Conservation (phyloP, 352 stramenopile genomes). For the Phytophthora uliginosa region DNA sequence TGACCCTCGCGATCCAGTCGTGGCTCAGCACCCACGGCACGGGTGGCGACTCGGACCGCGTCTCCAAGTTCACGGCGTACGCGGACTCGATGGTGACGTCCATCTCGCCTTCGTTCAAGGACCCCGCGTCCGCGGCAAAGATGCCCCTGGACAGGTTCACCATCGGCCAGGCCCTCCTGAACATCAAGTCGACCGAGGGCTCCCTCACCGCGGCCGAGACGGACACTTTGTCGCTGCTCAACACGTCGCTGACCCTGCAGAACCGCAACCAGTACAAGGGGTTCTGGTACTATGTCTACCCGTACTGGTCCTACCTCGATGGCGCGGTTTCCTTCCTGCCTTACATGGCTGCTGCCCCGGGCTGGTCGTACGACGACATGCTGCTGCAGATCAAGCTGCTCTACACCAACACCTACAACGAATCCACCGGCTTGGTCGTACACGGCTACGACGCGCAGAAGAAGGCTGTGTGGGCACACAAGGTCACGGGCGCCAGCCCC, state of each 20-base stretch:
- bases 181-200: conserved; percentile 30
- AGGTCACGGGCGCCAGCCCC: conserved; percentile 30
- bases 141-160: conserved; percentile 38
- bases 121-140: conserved; percentile 20
- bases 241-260: conserved; percentile 29
- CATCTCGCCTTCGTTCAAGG: conserved; percentile 29
- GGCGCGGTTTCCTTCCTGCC: conserved; percentile 38
- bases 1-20: conserved; percentile 39
- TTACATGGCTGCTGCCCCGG: conserved; percentile 35
- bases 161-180: conserved; percentile 32
- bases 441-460: conserved; percentile 40
- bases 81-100: conserved; percentile 34
- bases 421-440: conserved; percentile 21
- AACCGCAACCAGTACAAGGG: conserved; percentile 39
- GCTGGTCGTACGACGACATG: conserved; percentile 42
- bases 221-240: conserved; percentile 25
- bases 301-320: conserved; percentile 42
- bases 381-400: conserved; percentile 38
- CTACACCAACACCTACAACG: conserved; percentile 35
- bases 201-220: conserved; percentile 20
- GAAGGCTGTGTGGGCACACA: conserved; percentile 37
- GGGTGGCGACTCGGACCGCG: conserved; percentile 15
- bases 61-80: conserved; percentile 33
- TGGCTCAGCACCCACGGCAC: conserved; percentile 31
- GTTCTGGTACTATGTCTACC: conserved; percentile 46